Evolutionary conservation across 2,329 filamentous ascomycete species (phyloP).

Genomic region (Aureobasidium sp.): DNA sequence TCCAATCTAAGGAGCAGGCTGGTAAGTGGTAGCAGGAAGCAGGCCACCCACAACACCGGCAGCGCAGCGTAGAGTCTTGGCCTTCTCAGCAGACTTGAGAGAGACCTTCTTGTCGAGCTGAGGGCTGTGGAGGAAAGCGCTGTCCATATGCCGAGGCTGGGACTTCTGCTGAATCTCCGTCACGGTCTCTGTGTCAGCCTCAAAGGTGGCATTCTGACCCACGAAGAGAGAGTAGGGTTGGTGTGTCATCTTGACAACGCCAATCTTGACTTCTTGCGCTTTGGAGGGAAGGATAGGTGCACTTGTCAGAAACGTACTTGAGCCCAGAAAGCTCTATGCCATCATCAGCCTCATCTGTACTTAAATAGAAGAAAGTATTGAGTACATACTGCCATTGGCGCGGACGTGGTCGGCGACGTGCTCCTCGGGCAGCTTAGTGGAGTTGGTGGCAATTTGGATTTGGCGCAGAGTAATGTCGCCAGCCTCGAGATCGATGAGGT

Average conservation of each 20-base stretch:
- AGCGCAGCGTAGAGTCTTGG: not conserved
- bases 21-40: not conserved
- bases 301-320: not conserved
- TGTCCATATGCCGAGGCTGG: not conserved
- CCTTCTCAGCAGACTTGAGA: not conserved
- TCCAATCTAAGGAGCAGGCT: not conserved
- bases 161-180: not conserved
- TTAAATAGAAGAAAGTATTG: not conserved
- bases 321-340: not conserved
- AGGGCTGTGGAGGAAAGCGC: not conserved
- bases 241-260: not conserved
- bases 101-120: not conserved
- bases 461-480: not conserved
- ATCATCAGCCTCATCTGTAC: not conserved
- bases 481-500: not conserved
- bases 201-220: not conserved
- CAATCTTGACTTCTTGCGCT: not conserved
- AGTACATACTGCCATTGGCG: not conserved
- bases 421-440: conserved; percentile 13
- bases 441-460: not conserved
- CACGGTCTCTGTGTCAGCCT: not conserved
- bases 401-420: not conserved
- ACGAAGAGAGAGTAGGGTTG: not conserved
- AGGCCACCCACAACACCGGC: not conserved
- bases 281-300: not conserved